phyloP scores from a whole-genome alignment of 2,329 filamentous ascomycete species.

The Trichoderma lentiforme region DNA sequence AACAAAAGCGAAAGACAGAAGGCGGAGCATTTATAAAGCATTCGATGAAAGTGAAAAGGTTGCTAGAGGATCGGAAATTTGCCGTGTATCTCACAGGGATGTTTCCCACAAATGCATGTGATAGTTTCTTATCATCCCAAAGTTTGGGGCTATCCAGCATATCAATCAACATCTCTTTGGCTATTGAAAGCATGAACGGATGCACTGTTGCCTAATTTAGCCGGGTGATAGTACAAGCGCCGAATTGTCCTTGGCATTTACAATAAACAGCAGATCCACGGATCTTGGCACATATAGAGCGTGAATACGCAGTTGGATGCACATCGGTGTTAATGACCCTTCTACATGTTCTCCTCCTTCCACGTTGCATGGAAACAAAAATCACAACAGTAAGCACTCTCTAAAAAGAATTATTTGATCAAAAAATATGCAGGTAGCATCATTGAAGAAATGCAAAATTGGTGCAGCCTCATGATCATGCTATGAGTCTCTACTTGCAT shows the following conservation, averaged over 20 bases:
- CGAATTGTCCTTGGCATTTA: neutral
- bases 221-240: neutral
- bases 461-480: neutral
- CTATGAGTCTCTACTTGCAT: neutral
- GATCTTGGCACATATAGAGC: neutral
- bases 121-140: neutral
- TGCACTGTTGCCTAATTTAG: neutral
- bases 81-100: neutral
- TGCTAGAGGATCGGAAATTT: neutral
- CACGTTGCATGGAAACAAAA: neutral
- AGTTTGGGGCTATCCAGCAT: neutral
- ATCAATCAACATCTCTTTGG: neutral
- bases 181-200: neutral
- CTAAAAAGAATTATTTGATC: neutral
- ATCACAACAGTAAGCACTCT: neutral
- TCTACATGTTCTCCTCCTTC: neutral
- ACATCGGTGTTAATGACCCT: neutral
- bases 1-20: neutral
- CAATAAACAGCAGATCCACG: neutral
- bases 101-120: neutral
- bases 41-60: neutral
- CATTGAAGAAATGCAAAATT: neutral
- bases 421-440: neutral
- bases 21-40: fast-evolving
- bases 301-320: neutral